These are phyloP conservation scores for Ustanciosporium gigantosporum DNA, from an alignment of 1,284 basidiomycete genomes.

Conservation along the genomic window DNA sequence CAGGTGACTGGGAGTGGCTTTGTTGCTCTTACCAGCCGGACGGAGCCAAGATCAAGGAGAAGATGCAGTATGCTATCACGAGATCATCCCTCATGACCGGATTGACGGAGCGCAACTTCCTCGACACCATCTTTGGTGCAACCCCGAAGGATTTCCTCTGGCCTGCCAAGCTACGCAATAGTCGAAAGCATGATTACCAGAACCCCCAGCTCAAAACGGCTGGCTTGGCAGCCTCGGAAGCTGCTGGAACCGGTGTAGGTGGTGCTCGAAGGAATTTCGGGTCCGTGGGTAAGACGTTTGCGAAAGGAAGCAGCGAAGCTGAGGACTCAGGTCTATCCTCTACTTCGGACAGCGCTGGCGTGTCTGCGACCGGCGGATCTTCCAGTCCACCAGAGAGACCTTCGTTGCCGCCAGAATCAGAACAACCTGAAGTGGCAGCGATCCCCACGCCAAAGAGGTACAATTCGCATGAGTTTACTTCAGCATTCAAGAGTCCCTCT, in stretches of 20 bases:
- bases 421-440: background rate
- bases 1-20: conserved; percentile 54
- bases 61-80: conserved; percentile 53
- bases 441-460: conserved; percentile 26
- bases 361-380: conserved; percentile 1
- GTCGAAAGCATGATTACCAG: conserved; percentile 55
- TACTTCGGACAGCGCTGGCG: conserved; percentile 14
- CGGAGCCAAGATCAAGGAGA: conserved; percentile 51
- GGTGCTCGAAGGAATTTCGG: conserved; percentile 50
- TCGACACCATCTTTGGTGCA: conserved; percentile 51
- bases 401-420: conserved; percentile 5
- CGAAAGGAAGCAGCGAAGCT: background rate
- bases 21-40: conserved; percentile 51
- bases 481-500: conserved; percentile 30
- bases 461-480: conserved; percentile 37
- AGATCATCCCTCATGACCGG: conserved; percentile 42
- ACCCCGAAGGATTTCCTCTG: conserved; percentile 44
- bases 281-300: conserved; percentile 1
- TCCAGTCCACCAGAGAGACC: conserved; percentile 6
- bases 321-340: conserved; percentile 2
- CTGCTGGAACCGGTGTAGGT: conserved; percentile 48
- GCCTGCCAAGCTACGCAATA: conserved; percentile 49
- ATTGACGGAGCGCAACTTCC: conserved; percentile 46
- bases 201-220: conserved; percentile 49
- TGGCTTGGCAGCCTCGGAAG: conserved; percentile 40